phyloP scores from a whole-genome alignment of 2,329 filamentous ascomycete species.

The Alternaria conjuncta region DNA sequence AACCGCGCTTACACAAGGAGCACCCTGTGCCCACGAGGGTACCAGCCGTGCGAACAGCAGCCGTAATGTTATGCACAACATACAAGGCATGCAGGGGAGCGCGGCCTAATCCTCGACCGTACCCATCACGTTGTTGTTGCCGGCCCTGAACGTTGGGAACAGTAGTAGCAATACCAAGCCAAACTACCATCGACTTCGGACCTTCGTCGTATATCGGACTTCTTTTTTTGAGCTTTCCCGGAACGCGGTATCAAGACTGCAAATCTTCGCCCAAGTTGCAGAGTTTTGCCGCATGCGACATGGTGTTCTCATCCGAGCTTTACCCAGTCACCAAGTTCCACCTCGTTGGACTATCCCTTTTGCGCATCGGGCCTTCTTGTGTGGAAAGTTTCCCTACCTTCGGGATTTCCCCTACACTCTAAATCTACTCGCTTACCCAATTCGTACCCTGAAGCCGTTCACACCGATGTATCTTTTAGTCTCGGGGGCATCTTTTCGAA shows the following conservation, averaged over 20 bases:
- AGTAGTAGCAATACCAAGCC: not conserved
- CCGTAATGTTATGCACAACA: not conserved
- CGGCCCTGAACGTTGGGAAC: not conserved
- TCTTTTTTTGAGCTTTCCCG: not conserved
- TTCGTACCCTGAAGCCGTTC: slow-evolving; percentile 10
- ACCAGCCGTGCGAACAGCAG: not conserved
- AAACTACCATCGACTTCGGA: not conserved
- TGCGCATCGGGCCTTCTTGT: slow-evolving; percentile 9
- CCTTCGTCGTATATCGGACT: not conserved
- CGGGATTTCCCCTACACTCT: not conserved
- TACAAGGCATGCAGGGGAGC: not conserved
- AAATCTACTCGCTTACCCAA: slow-evolving; percentile 9
- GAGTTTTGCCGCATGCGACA: slow-evolving; percentile 1
- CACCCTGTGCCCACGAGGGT: not conserved
- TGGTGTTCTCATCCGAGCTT: not conserved
- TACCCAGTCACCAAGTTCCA: slow-evolving; percentile 8
- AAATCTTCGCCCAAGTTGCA: slow-evolving; percentile 9
- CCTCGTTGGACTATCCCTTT: not conserved
- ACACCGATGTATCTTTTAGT: not conserved
- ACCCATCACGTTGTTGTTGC: not conserved
- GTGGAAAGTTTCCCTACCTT: slow-evolving; percentile 7
- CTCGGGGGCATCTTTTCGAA: slow-evolving; percentile 3
- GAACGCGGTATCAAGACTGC: slow-evolving; percentile 2
- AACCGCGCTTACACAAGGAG: not conserved
- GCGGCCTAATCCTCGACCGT: not conserved